phyloP scores from a whole-genome alignment of 352 stramenopile genomes.

The Globisporangium heterothallicum region DNA sequence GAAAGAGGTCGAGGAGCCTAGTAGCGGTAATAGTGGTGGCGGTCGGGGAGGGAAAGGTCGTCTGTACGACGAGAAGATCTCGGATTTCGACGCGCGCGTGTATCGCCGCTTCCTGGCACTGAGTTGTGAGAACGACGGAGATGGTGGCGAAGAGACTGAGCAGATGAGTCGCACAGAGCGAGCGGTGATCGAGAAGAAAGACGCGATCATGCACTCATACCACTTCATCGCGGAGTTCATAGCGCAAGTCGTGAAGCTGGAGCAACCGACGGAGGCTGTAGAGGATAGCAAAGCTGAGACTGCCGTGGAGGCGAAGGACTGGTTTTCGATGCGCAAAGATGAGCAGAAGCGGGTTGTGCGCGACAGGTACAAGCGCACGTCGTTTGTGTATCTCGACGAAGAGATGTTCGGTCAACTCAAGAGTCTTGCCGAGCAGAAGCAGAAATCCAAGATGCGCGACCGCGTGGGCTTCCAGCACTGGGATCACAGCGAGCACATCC shows the following conservation, averaged over 20 bases:
- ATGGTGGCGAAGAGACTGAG: no score
- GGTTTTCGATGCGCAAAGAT: not conserved
- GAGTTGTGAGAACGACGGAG: not conserved
- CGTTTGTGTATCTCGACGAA: not conserved
- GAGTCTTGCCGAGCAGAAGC: not conserved
- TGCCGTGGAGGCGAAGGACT: not conserved
- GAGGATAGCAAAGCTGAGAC: not conserved
- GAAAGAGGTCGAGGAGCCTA: no score
- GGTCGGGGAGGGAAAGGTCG: not conserved
- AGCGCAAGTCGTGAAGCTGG: not conserved
- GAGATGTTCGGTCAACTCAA: not conserved
- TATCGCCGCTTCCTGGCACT: not conserved
- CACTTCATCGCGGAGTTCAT: slow-evolving; percentile 6
- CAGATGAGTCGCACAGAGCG: not conserved
- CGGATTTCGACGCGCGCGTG: not conserved
- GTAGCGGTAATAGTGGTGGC: not conserved
- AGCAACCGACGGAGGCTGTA: not conserved
- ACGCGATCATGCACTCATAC: not conserved
- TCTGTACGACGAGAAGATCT: not conserved
- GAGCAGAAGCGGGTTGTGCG: not conserved
- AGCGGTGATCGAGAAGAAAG: not conserved
- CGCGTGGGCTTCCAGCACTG: not conserved
- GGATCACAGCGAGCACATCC: not conserved
- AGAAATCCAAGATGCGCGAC: not conserved
- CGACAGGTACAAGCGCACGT: not conserved